Base-by-base conservation (phyloP, 345 rosid species). In the Ceriops tagal region DNA sequence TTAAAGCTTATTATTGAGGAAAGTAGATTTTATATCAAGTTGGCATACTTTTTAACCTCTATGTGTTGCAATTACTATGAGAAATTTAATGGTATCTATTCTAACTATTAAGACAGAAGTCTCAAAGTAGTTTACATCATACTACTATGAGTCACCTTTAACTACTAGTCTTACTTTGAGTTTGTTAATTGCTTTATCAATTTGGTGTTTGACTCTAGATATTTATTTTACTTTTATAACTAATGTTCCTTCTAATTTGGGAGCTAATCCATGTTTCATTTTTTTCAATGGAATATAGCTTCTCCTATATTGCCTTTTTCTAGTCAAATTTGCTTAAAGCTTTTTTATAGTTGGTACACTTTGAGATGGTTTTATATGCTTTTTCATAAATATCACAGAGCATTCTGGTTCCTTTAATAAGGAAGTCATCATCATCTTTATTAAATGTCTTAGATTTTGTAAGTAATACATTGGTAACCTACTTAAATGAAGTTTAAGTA, bases 391-490 rank as follows among this genome's bases (percentile, higher is more conserved):
- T 32, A 4, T 32, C 8, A 32, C 0, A 32, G 0, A 5, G 1
- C 0, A 1, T 32, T 6, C 1, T 5, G 6, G 8, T 32, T 32
- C 8, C 8, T 32, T 4, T 32, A 6, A 32, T 1, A 3, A 1
- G 8, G 6, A 3, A 32, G 8, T 32, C 35, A 0, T 32, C 8
- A 32, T 32, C 8, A 32, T 32, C 8, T 5, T 32, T 1, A 5
- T 32, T 1, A 5, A 6, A 3, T 5, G 8, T 3, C 0, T 32
- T 1, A 3, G 1, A 3, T 32, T 32, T 0, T 3, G 1, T 7
- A 1, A 3, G 1, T 5, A 32, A 32, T 32, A 8, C 5, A 0
- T 1, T 32, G 0, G 1, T 0, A 32, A 8, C 1, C 6, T 32
- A 8, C 4, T 8, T 6, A 32, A 6, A 6, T 32, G 6, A 8